Conservation (phyloP, 106 monocot species). For the Amphibolis antarctica region DNA sequence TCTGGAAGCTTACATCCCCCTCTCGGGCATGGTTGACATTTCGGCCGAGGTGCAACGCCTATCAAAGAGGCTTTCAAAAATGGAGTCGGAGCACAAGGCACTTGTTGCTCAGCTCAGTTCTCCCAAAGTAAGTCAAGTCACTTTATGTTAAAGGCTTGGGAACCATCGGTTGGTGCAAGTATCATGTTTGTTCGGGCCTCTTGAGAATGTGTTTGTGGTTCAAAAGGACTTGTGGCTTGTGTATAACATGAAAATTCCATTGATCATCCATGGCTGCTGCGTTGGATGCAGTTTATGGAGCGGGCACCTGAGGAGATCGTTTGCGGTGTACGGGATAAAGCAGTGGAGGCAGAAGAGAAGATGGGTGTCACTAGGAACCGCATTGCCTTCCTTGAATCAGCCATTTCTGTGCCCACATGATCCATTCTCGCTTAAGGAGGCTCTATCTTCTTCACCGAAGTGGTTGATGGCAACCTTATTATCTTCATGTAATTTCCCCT, state of each 20-base stretch:
- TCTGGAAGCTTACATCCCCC: conserved; percentile 86
- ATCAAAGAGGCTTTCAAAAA: conserved; percentile 76
- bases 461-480: no score
- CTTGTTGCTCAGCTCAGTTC: conserved; percentile 73
- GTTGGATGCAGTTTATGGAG: conserved; percentile 58
- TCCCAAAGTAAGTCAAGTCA: conserved; percentile 34
- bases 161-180: not conserved
- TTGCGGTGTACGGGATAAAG: conserved; percentile 73
- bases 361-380: conserved; percentile 67
- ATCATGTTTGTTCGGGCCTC: not conserved
- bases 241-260: not conserved
- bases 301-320: conserved; percentile 87
- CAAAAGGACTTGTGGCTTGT: not conserved
- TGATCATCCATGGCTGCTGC: not conserved
- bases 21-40: conserved; percentile 91
- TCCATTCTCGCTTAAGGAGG: not conserved
- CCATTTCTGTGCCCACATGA: conserved; percentile 25
- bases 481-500: no score
- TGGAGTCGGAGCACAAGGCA: conserved; percentile 82
- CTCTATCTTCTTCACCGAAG: no score
- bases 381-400: conserved; percentile 60
- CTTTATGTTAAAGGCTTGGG: not conserved
- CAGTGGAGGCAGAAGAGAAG: conserved; percentile 67
- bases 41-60: conserved; percentile 72
- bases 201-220: not conserved